phyloP scores from a whole-genome alignment of 2,329 filamentous ascomycete genomes.

The Colletotrichum spinosum region DNA sequence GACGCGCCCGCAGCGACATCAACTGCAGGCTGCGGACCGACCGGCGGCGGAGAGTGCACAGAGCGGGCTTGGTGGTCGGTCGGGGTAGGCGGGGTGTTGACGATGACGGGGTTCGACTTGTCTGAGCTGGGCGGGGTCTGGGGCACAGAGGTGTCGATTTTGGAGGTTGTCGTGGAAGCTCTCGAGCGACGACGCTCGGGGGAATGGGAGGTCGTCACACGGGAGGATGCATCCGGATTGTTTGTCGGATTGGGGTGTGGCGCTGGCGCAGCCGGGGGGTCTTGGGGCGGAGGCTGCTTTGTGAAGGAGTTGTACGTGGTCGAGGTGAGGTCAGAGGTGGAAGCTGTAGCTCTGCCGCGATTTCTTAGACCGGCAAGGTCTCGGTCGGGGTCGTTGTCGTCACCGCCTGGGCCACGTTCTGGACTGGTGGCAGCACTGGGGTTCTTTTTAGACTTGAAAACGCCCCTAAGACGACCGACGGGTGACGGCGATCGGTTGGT shows the following conservation, averaged over 20 bases:
- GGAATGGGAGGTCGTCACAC: constrained; percentile 30
- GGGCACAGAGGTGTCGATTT: constrained; percentile 43
- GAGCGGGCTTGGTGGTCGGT: constrained; percentile 53
- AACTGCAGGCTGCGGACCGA: constrained; percentile 35
- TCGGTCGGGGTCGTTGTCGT: constrained; percentile 37
- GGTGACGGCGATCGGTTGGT: constrained; percentile 75
- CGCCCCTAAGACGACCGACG: constrained; percentile 76
- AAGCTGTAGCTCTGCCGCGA: constrained; percentile 33
- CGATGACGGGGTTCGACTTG: constrained; percentile 64
- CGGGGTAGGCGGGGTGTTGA: constrained; percentile 75
- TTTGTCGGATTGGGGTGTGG: constrained; percentile 28
- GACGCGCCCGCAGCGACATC: constrained; percentile 42
- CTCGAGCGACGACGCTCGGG: constrained; percentile 33
- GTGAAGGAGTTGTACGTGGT: not conserved
- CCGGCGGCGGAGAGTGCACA: constrained; percentile 17
- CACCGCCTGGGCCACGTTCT: constrained; percentile 41
- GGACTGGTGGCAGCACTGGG: constrained; percentile 56
- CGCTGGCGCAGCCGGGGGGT: constrained; percentile 9
- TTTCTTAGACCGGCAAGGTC: constrained; percentile 26
- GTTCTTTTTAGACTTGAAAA: constrained; percentile 71
- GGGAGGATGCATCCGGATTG: constrained; percentile 24
- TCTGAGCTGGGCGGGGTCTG: constrained; percentile 44
- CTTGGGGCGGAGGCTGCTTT: constrained; percentile 18
- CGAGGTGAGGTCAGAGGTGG: constrained; percentile 35
- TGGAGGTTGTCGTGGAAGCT: constrained; percentile 29